Percentiles rank a stretch among this genome's conserved stretches.
phyloP scores from a whole-genome alignment of 768 basidiomycete genomes.

The Rhodocollybia butyracea region DNA sequence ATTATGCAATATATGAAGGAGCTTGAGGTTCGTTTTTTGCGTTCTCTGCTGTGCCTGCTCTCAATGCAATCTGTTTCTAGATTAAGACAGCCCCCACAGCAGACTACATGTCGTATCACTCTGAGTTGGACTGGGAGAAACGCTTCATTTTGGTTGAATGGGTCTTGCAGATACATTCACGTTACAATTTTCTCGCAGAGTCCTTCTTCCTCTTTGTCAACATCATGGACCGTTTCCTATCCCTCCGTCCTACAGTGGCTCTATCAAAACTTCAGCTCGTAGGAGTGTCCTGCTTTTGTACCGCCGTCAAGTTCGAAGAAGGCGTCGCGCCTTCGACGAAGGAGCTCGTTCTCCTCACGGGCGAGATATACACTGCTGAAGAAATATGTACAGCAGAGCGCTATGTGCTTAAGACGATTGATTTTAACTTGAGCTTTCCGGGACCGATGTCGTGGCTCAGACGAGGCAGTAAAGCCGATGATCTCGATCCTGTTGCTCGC shows the following conservation, averaged over 20 bases:
- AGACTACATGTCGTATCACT: slow-evolving; percentile 93
- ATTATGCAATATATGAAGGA: slow-evolving; percentile 91
- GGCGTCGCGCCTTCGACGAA: slow-evolving; percentile 85
- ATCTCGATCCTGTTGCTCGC: slow-evolving; percentile 88
- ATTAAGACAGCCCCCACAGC: slow-evolving; percentile 84
- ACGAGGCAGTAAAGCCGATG: slow-evolving; percentile 93
- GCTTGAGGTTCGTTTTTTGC: slow-evolving; percentile 63
- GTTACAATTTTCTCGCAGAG: slow-evolving; percentile 90
- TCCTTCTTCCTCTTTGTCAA: slow-evolving; percentile 94
- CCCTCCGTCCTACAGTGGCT: slow-evolving; percentile 72
- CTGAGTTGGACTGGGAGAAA: slow-evolving; percentile 95
- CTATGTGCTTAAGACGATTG: slow-evolving; percentile 89
- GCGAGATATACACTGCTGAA: slow-evolving; percentile 84
- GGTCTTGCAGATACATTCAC: slow-evolving; percentile 92
- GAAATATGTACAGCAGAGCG: slow-evolving; percentile 69
- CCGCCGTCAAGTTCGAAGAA: slow-evolving; percentile 96
- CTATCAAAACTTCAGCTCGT: slow-evolving; percentile 94
- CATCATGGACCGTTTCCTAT: slow-evolving; percentile 84
- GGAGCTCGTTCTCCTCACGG: slow-evolving; percentile 87
- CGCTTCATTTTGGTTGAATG: slow-evolving; percentile 93
- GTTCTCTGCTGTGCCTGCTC: background rate
- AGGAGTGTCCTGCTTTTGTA: slow-evolving; percentile 89
- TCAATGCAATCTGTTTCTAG: slow-evolving; percentile 30
- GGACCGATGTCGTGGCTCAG: slow-evolving; percentile 94
- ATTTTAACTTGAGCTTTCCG: slow-evolving; percentile 91